Base-by-base conservation (phyloP, 495 filamentous ascomycete genomes). In the Parmelia sp. region DNA sequence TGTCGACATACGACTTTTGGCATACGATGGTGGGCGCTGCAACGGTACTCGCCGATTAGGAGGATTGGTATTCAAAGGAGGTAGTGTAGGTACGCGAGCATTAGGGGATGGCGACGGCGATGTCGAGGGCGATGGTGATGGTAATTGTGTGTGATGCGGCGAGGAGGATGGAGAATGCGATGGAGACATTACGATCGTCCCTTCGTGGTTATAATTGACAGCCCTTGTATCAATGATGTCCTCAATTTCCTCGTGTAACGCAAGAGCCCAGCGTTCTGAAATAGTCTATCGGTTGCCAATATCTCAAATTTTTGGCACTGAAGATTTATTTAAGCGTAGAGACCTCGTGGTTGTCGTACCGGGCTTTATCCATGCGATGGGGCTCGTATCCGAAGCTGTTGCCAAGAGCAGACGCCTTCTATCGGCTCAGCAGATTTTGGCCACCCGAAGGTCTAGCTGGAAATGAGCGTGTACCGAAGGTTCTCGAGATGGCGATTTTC, bases 1-100 rank as follows among this genome's bases (percentile, higher is more conserved):
- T 73, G 79, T 86, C 19, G 87, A 91, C 70, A 89, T 81, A 51
- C 91, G 85, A 65, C 88, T 88, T 72, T 85, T 91, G 64, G 85
- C 86, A 75, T 84, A 83, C 60, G 88, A 88, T 67, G 85, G 85
- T 61, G 87, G 86, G 64, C 87, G 83, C 69, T 85, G 84, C 58
- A 84, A 73, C 55, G 78, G 82, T 60, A 83, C 80, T 67, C 83
- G 80, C 68, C 81, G 85, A 49, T 74, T 63, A 29, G 84, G 80
- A 10, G 81, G 76, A 53, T 76, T 81, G 44, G 88, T 89, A 65
- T 88, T 85, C 57, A 89, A 75, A 21, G 86, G 84, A 42, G 88
- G 80, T 65, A 88, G 76, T 60, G 84, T 68, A 57, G 86, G 80
- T 68, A 82, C 79, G 67, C 81, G 82, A 63, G 81, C 74, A 74